Percentiles rank a stretch among this genome's conserved stretches.
phyloP scores from a whole-genome alignment of 805 yeast genomes.

The Saccharomycopsis babjevae region DNA sequence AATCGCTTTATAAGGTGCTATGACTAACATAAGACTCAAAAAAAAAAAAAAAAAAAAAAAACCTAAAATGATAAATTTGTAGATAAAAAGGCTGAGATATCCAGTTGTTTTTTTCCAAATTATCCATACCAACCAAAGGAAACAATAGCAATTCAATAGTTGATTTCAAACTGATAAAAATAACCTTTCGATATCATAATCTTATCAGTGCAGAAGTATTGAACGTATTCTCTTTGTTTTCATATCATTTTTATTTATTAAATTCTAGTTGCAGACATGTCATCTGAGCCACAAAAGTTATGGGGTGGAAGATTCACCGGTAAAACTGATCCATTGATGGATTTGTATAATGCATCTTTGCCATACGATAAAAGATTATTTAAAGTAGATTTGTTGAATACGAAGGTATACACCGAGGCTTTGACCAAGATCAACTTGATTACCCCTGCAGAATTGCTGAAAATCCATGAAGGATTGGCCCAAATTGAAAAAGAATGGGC shows the following conservation, averaged over 20 bases:
- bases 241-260: neutral
- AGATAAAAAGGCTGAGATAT: neutral
- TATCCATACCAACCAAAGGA: too few species aligned
- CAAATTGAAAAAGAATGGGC: conserved; percentile 75
- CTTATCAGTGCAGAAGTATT: too few species aligned
- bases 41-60: neutral
- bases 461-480: conserved; percentile 77
- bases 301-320: conserved; percentile 99
- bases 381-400: conserved; percentile 87
- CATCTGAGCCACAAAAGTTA: conserved; percentile 34
- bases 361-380: conserved; percentile 96
- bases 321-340: conserved; percentile 95
- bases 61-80: neutral
- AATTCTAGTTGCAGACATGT: neutral
- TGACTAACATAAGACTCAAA: neutral
- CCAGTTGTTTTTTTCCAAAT: neutral
- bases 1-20: neutral
- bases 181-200: too few species aligned
- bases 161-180: too few species aligned
- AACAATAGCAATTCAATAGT: too few species aligned
- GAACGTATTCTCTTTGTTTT: neutral
- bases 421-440: conserved; percentile 68
- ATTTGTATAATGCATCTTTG: conserved; percentile 88
- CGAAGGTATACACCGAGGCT: conserved; percentile 86
- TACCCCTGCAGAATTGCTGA: conserved; percentile 58